phyloP scores from a whole-genome alignment of 371 early-diverging fungal species.

The Mucor irregularis region DNA sequence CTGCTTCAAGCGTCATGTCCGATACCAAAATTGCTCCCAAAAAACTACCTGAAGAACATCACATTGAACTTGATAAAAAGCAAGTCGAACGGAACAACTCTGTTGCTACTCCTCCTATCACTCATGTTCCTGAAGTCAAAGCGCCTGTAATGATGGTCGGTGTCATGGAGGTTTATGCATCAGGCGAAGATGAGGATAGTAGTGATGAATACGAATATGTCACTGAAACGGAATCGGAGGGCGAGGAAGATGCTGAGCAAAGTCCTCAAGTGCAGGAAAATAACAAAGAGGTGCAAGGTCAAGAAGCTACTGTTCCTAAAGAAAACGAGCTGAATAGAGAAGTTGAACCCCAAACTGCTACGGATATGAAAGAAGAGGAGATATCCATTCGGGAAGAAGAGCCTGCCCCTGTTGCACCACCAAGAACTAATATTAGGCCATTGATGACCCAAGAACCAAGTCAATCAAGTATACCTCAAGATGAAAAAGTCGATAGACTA shows the following conservation, averaged over 20 bases:
- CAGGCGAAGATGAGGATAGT: conserved; percentile 19
- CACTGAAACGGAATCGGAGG: conserved; percentile 16
- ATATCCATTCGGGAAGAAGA: too few species aligned
- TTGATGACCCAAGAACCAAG: not conserved
- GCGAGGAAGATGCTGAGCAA: not conserved
- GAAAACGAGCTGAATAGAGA: not conserved
- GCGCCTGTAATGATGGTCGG: conserved; percentile 16
- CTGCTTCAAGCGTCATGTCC: not conserved
- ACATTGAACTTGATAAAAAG: too few species aligned
- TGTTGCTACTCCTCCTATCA: too few species aligned
- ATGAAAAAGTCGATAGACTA: conserved; percentile 6
- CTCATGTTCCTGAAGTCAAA: not conserved
- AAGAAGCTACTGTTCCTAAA: not conserved
- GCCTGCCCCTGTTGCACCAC: not conserved
- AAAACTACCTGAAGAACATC: too few species aligned
- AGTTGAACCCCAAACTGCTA: too few species aligned
- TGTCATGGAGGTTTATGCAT: conserved; percentile 25
- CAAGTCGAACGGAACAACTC: too few species aligned
- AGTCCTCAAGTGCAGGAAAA: not conserved
- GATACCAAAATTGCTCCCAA: too few species aligned
- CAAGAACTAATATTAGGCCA: not conserved
- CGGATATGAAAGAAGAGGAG: not conserved
- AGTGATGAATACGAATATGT: conserved; percentile 16
- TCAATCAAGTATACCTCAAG: not conserved
- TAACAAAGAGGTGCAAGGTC: not conserved